Percentiles rank a stretch among this genome's conserved stretches.
Evolutionary conservation across 2,329 filamentous ascomycete genomes (phyloP).

Genomic region (Nothopassalora personata): DNA sequence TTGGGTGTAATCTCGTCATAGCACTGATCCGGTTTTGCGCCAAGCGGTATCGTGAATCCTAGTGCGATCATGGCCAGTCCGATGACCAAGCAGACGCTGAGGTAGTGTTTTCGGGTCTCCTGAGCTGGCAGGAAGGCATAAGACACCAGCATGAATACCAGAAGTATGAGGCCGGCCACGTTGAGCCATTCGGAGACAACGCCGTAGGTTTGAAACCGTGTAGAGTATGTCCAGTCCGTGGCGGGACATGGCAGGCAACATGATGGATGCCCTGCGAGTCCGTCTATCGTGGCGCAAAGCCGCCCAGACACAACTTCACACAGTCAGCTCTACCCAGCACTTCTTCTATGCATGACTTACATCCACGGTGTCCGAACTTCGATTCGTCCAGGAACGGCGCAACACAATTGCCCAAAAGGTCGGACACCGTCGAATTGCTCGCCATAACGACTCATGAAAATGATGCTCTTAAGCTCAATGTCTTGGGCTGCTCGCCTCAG

Average conservation of each 20-base stretch:
- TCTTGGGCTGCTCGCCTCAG: conserved; percentile 6
- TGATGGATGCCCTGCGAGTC: conserved; percentile 44
- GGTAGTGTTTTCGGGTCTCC: conserved; percentile 85
- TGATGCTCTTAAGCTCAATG: not conserved
- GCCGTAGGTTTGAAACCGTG: conserved; percentile 54
- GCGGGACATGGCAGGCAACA: conserved; percentile 92
- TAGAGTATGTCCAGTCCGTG: conserved; percentile 66
- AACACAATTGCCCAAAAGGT: conserved; percentile 53
- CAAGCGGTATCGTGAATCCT: conserved; percentile 85
- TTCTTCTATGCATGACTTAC: conserved; percentile 46
- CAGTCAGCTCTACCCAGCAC: conserved; percentile 29
- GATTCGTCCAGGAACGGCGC: conserved; percentile 63
- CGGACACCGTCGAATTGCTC: conserved; percentile 19
- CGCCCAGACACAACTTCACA: conserved; percentile 50
- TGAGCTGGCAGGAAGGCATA: conserved; percentile 77
- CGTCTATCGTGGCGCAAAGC: conserved; percentile 49
- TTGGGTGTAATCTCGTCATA: conserved; percentile 87
- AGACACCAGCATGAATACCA: conserved; percentile 70
- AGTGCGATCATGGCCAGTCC: conserved; percentile 79
- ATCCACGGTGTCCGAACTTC: conserved; percentile 60
- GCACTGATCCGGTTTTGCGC: conserved; percentile 72
- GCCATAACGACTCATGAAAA: conserved; percentile 23
- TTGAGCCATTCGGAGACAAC: conserved; percentile 75
- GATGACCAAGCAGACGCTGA: conserved; percentile 79
- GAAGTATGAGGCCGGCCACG: conserved; percentile 65